Percentiles rank a stretch among this genome's conserved stretches.
These are phyloP conservation scores for Aspergillus neoniger DNA, from an alignment of 2,329 filamentous ascomycete genomes.

Conservation along the genomic window DNA sequence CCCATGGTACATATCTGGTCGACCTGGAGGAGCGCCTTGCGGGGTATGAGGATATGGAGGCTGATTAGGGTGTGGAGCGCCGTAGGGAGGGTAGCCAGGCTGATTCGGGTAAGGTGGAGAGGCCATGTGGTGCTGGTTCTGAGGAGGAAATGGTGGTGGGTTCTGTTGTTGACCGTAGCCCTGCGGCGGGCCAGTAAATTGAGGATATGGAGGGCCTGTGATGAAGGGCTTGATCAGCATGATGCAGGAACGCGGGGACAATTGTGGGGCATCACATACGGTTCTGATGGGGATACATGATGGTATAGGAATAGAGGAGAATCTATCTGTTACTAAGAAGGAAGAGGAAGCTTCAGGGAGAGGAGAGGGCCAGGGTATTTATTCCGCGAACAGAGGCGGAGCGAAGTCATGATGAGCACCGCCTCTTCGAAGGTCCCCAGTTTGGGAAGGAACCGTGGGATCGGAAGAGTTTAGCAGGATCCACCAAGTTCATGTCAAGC, in stretches of 20 bases:
- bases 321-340: not conserved
- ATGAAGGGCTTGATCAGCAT: not conserved
- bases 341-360: too few species aligned
- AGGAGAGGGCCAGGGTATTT: not conserved
- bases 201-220: conserved; percentile 29
- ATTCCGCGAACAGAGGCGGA: not conserved
- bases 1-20: not conserved
- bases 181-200: not conserved
- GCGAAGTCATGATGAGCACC: conserved; percentile 3
- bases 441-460: not conserved
- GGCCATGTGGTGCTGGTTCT: not conserved
- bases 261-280: not conserved
- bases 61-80: not conserved
- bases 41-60: not conserved
- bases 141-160: not conserved
- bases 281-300: not conserved
- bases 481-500: too few species aligned
- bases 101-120: not conserved
- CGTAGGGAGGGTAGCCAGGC: conserved; percentile 21
- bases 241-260: not conserved
- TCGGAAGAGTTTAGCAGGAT: not conserved
- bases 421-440: not conserved
- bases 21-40: not conserved
- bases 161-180: not conserved
- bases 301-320: not conserved